Evolutionary conservation across 2,329 filamentous ascomycete species (phyloP).

Genomic region (Colletotrichum sp.): DNA sequence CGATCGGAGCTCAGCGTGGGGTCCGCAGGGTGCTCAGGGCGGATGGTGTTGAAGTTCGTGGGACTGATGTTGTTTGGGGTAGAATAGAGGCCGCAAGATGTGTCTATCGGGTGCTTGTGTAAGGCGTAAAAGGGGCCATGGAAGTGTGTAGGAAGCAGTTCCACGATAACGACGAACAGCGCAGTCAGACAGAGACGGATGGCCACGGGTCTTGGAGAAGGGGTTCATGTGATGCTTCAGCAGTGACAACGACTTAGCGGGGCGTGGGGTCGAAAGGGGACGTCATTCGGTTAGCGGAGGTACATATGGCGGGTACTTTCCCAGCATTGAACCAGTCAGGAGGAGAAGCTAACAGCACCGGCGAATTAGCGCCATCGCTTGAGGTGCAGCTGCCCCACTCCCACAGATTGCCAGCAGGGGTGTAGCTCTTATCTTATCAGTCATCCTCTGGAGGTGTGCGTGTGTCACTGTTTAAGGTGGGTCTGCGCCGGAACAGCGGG

Average conservation of each 20-base stretch:
- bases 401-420: not conserved
- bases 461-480: not conserved
- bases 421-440: slow-evolving; percentile 21
- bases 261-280: slow-evolving; percentile 13
- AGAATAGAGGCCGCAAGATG: not conserved
- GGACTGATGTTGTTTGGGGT: not conserved
- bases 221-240: slow-evolving; percentile 22
- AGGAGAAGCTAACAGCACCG: not conserved
- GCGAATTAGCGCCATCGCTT: not conserved
- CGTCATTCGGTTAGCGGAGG: slow-evolving; percentile 11
- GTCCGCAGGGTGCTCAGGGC: slow-evolving; percentile 15
- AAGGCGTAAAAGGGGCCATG: not conserved
- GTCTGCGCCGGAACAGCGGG: not conserved
- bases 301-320: not conserved
- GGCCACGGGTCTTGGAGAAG: slow-evolving; percentile 14
- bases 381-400: not conserved
- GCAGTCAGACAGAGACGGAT: not conserved
- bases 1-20: slow-evolving; percentile 11
- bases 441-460: not conserved
- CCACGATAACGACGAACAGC: not conserved
- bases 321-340: not conserved
- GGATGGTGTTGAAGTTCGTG: not conserved
- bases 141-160: not conserved
- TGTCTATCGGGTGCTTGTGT: not conserved
- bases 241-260: slow-evolving; percentile 18